Evolutionary conservation across 1,139 yeast genomes (phyloP).

Genomic region (Hemisphaericaspora lyxosophila): DNA sequence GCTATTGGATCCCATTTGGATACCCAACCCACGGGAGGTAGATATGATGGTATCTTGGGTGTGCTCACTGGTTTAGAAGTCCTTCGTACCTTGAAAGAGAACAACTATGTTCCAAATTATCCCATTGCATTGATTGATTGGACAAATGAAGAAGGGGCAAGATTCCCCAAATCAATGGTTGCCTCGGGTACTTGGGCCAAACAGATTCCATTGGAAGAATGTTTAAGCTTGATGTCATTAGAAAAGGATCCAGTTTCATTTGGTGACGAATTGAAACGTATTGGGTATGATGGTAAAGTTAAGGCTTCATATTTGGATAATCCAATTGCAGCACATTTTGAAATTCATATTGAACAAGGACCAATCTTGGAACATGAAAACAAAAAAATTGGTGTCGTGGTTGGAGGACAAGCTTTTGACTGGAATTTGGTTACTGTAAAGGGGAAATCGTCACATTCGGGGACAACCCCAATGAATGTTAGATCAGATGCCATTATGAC

Average conservation of each 20-base stretch:
- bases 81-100: constrained; percentile 61
- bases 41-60: constrained; percentile 72
- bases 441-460: constrained; percentile 71
- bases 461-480: constrained; percentile 67
- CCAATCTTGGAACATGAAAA: constrained; percentile 60
- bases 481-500: constrained; percentile 64
- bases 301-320: constrained; percentile 48
- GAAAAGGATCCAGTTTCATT: constrained; percentile 54
- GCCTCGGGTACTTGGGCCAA: constrained; percentile 71
- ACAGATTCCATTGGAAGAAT: constrained; percentile 42
- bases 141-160: constrained; percentile 80
- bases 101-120: constrained; percentile 55
- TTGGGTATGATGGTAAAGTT: constrained; percentile 58
- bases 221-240: constrained; percentile 52
- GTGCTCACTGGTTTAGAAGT: constrained; percentile 69
- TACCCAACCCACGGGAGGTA: constrained; percentile 79
- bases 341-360: constrained; percentile 76
- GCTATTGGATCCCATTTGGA: constrained; percentile 75
- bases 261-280: constrained; percentile 54
- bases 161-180: constrained; percentile 68
- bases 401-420: constrained; percentile 64
- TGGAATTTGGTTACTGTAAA: constrained; percentile 57
- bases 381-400: constrained; percentile 62
- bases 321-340: constrained; percentile 69
- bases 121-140: constrained; percentile 67